phyloP scores from a whole-genome alignment of 768 basidiomycete species.

The Calocera viscosa region DNA sequence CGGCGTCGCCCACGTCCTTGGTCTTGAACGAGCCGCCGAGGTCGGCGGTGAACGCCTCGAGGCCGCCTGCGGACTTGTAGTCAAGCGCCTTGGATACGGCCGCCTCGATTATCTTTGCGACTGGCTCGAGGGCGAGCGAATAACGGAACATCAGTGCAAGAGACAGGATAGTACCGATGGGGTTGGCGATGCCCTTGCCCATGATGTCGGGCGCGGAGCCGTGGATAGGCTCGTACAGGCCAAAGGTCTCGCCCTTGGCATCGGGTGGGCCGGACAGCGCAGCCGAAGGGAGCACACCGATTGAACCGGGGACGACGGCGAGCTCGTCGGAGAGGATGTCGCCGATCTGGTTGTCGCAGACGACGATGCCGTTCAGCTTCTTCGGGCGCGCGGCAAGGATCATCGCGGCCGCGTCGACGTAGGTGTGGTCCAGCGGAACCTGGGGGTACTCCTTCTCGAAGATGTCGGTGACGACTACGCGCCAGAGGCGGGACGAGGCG shows the following conservation, averaged over 20 bases:
- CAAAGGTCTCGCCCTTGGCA: slow-evolving; percentile 29
- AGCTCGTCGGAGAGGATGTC: slow-evolving; percentile 47
- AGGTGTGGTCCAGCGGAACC: slow-evolving; percentile 36
- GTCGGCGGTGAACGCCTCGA: slow-evolving; percentile 35
- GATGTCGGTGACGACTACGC: background rate
- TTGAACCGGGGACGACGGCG: slow-evolving; percentile 42
- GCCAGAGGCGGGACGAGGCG: slow-evolving; percentile 5
- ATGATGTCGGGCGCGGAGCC: slow-evolving; percentile 50
- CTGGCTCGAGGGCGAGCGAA: slow-evolving; percentile 14
- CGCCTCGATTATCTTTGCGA: slow-evolving; percentile 35
- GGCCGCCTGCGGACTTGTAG: slow-evolving; percentile 34
- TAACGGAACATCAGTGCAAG: slow-evolving; percentile 39
- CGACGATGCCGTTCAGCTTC: slow-evolving; percentile 40
- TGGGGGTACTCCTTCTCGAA: slow-evolving; percentile 41
- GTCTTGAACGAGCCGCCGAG: slow-evolving; percentile 34
- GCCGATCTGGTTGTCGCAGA: slow-evolving; percentile 43
- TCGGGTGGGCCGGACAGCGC: slow-evolving; percentile 34
- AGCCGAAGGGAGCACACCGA: slow-evolving; percentile 44
- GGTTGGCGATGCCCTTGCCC: slow-evolving; percentile 43
- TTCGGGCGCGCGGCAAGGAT: slow-evolving; percentile 31
- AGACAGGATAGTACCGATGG: slow-evolving; percentile 43
- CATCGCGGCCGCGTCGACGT: slow-evolving; percentile 30
- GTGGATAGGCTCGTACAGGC: slow-evolving; percentile 45
- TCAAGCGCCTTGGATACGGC: slow-evolving; percentile 33
- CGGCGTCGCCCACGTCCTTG: slow-evolving; percentile 33